phyloP scores from a whole-genome alignment of 2,329 filamentous ascomycete genomes.

The Penicillium freii region DNA sequence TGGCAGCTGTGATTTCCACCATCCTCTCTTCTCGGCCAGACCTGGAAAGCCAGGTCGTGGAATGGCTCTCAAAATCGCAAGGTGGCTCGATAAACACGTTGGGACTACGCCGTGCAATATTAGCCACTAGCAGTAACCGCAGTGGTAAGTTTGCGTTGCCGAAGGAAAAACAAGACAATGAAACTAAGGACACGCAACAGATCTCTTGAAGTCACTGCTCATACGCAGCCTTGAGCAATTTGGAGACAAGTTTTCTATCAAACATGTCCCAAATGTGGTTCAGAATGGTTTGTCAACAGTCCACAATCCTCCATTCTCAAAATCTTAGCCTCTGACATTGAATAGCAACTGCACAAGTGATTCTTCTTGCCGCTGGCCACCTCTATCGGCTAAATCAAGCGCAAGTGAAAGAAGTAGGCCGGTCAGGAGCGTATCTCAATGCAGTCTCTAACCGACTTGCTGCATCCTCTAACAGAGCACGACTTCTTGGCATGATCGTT shows the following conservation, averaged over 20 bases:
- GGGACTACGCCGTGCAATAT: constrained; percentile 65
- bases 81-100: constrained; percentile 64
- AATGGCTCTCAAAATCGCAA: constrained; percentile 64
- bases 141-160: constrained; percentile 40
- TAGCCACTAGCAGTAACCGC: constrained; percentile 57
- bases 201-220: constrained; percentile 51
- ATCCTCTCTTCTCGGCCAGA: constrained; percentile 51
- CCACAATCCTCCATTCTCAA: not conserved
- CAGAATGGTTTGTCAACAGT: constrained; percentile 65
- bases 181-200: constrained; percentile 30
- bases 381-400: constrained; percentile 65
- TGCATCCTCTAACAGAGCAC: constrained; percentile 69
- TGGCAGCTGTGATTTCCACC: constrained; percentile 55
- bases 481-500: constrained; percentile 84
- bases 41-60: constrained; percentile 56
- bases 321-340: constrained; percentile 21
- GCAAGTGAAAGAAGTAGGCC: constrained; percentile 66
- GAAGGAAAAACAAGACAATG: not conserved
- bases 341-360: constrained; percentile 73
- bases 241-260: constrained; percentile 82
- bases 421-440: constrained; percentile 70
- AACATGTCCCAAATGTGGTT: constrained; percentile 76
- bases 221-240: constrained; percentile 70
- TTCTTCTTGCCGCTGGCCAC: constrained; percentile 76
- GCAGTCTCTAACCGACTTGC: constrained; percentile 82